These are phyloP conservation scores for Saccharomycopsis capsularis DNA, from an alignment of 805 yeast species.

Conservation along the genomic window DNA sequence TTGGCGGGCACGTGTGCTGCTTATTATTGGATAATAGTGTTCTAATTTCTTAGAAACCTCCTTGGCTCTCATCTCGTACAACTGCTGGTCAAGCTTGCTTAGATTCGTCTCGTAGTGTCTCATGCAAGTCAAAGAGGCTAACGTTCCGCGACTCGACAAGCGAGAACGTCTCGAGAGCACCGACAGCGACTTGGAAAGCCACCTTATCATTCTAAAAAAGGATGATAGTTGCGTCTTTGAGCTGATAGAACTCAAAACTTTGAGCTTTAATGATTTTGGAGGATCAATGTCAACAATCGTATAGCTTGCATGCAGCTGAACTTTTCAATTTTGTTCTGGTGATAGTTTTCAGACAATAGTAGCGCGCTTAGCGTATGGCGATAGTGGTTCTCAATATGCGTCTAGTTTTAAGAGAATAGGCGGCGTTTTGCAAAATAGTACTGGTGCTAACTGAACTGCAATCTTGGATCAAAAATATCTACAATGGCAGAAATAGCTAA, in stretches of 20 bases:
- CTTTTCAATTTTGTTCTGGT: too few species aligned
- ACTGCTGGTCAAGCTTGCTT: slow-evolving; percentile 6
- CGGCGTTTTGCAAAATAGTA: too few species aligned
- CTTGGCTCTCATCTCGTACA: slow-evolving; percentile 1
- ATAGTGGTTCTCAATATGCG: background rate
- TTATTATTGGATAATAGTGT: slow-evolving; percentile 12
- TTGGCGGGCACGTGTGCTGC: background rate
- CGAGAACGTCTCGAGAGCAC: background rate
- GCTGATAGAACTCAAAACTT: background rate
- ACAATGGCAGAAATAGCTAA: too few species aligned
- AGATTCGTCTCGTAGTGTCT: background rate
- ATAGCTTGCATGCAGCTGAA: background rate
- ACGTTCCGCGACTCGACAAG: background rate
- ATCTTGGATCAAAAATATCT: too few species aligned
- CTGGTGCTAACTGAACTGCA: too few species aligned
- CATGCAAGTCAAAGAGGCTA: background rate
- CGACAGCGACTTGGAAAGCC: background rate
- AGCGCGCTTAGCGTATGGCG: too few species aligned
- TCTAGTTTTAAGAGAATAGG: too few species aligned
- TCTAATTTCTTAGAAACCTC: background rate
- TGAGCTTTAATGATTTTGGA: background rate
- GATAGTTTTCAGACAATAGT: too few species aligned
- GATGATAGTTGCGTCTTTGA: background rate
- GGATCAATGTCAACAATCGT: background rate
- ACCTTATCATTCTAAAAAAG: background rate